Percentiles rank a stretch among this genome's conserved stretches.
phyloP scores from a whole-genome alignment of 2,329 filamentous ascomycete species.

The Amesomyces nigricolor region DNA sequence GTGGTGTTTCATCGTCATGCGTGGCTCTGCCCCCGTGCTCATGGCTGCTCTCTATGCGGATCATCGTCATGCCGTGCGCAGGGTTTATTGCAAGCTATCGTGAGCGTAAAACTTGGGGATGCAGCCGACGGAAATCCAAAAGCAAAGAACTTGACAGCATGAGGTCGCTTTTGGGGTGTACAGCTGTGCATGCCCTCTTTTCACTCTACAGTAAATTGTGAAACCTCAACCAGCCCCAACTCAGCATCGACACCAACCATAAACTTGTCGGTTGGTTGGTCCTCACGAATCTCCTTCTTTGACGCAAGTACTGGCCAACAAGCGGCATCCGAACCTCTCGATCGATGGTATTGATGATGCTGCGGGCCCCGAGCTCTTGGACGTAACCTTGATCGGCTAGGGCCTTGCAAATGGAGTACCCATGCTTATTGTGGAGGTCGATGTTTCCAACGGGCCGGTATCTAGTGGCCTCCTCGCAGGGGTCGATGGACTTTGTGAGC shows the following conservation, averaged over 20 bases:
- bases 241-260: background rate
- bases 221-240: conserved; percentile 2
- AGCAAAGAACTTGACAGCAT: too few relatives aligned
- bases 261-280: background rate
- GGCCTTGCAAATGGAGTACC: conserved; percentile 30
- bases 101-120: too few relatives aligned
- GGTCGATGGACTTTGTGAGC: conserved; percentile 26
- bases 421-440: conserved; percentile 27
- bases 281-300: background rate
- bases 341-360: conserved; percentile 27
- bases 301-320: conserved; percentile 3
- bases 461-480: conserved; percentile 25
- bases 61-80: too few relatives aligned
- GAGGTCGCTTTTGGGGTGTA: too few relatives aligned
- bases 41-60: too few relatives aligned
- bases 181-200: too few relatives aligned
- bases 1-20: conserved; percentile 2
- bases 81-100: too few relatives aligned
- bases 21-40: background rate
- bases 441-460: conserved; percentile 33
- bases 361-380: conserved; percentile 32
- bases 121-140: too few relatives aligned
- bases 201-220: background rate
- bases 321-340: conserved; percentile 4
- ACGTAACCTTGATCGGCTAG: conserved; percentile 31